Conservation (phyloP, 345 rosid species). For the Aethionema arabicum region DNA sequence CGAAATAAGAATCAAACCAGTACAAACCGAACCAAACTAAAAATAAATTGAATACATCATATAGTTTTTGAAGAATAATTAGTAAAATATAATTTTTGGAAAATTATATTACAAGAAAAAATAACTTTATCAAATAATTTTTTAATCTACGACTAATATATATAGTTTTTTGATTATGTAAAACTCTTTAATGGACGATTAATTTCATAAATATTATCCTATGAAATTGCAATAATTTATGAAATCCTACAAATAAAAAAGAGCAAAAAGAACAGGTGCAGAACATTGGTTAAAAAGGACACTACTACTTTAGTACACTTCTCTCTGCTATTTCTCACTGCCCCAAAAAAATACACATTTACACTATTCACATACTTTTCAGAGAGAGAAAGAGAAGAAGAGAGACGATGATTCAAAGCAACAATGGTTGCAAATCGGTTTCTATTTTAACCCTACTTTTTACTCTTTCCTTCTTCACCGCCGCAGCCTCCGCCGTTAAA, state of each 20-base stretch:
- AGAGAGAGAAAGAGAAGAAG: slow-evolving; percentile 1
- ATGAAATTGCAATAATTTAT: no score
- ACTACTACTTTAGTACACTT: slow-evolving; percentile 4
- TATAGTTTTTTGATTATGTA: no score
- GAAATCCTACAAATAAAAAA: background rate
- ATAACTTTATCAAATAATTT: no score
- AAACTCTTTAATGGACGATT: no score
- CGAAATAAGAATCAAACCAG: no score
- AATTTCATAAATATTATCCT: no score
- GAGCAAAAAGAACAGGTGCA: slow-evolving; percentile 28
- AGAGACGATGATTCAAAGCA: slow-evolving; percentile 37
- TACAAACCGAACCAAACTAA: no score
- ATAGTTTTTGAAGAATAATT: no score
- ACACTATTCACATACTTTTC: background rate
- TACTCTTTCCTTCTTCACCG: slow-evolving; percentile 24
- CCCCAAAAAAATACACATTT: slow-evolving; percentile 26
- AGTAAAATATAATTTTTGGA: no score
- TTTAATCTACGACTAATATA: no score
- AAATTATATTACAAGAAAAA: no score
- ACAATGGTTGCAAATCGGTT: slow-evolving; percentile 37
- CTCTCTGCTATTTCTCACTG: slow-evolving; percentile 21
- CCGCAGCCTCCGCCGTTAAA: slow-evolving; percentile 26
- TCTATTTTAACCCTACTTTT: slow-evolving; percentile 38
- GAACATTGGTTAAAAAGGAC: slow-evolving; percentile 49
- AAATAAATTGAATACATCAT: no score